phyloP scores from a whole-genome alignment of 352 stramenopile genomes.

The Phytophthora hibernalis region DNA sequence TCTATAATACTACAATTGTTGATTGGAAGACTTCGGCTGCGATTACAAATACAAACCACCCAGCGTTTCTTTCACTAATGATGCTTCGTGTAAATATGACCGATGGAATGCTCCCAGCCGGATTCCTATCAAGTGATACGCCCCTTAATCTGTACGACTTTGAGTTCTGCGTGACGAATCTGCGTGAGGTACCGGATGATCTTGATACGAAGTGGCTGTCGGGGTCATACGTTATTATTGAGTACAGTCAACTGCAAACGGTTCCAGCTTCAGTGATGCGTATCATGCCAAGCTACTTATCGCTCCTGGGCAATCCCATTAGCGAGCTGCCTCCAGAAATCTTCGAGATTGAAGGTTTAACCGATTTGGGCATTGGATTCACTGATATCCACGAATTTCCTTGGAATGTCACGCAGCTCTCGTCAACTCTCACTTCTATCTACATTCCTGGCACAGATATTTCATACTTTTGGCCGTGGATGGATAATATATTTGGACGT shows the following conservation, averaged over 20 bases:
- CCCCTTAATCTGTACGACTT: constrained; percentile 40
- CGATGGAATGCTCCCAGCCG: constrained; percentile 32
- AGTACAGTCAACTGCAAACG: constrained; percentile 28
- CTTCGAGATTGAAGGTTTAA: constrained; percentile 26
- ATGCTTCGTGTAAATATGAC: constrained; percentile 47
- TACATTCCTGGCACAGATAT: neutral
- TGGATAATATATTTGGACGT: constrained; percentile 7
- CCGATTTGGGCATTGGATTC: constrained; percentile 10
- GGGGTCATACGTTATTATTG: constrained; percentile 22
- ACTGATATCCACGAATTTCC: constrained; percentile 9
- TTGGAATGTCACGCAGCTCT: constrained; percentile 14
- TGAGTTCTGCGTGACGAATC: constrained; percentile 46
- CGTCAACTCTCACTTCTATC: constrained; percentile 9
- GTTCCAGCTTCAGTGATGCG: constrained; percentile 12
- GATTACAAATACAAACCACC: constrained; percentile 31
- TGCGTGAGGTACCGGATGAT: constrained; percentile 34
- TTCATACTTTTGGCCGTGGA: constrained; percentile 22
- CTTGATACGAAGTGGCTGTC: constrained; percentile 40
- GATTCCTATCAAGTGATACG: constrained; percentile 38
- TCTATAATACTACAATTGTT: constrained; percentile 46
- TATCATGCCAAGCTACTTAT: constrained; percentile 11
- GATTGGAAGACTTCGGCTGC: constrained; percentile 35
- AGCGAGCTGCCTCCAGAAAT: constrained; percentile 13
- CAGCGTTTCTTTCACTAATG: constrained; percentile 37
- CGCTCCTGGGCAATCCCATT: constrained; percentile 18